Evolutionary conservation across 345 rosid species (phyloP).

Genomic region (Rubroshorea leprosula): DNA sequence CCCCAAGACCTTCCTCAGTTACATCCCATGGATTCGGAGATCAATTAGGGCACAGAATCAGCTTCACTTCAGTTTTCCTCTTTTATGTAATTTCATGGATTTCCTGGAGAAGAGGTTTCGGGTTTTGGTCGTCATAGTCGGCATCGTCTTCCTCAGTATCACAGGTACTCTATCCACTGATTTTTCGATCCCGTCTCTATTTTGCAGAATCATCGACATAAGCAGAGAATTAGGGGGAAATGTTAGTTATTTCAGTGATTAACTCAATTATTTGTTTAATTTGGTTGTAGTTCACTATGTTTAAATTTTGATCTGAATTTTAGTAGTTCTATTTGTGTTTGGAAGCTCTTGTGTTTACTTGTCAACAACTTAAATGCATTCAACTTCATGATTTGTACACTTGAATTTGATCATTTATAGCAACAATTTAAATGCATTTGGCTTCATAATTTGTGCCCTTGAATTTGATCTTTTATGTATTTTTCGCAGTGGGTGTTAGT

Average conservation of each 20-base stretch:
- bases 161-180: constrained; percentile 36
- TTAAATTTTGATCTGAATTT: background rate
- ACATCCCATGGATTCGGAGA: no score
- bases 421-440: no score
- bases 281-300: background rate
- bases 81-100: constrained; percentile 45
- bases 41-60: no score
- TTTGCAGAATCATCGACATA: background rate
- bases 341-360: no score
- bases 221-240: background rate
- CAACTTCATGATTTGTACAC: no score
- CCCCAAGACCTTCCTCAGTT: no score
- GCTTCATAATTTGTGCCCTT: background rate
- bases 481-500: background rate
- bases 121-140: constrained; percentile 41
- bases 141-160: constrained; percentile 59
- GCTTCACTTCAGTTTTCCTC: background rate
- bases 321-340: no score
- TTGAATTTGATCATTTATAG: no score
- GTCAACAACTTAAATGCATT: no score
- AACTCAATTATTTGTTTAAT: background rate
- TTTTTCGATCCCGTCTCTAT: background rate
- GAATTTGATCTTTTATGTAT: no score
- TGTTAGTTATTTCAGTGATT: background rate
- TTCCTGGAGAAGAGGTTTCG: constrained; percentile 43